Evolutionary conservation across 2,329 filamentous ascomycete species (phyloP), one percentile per base, ranked within the genome.

Genomic region (Colletotrichum aenigma): DNA sequence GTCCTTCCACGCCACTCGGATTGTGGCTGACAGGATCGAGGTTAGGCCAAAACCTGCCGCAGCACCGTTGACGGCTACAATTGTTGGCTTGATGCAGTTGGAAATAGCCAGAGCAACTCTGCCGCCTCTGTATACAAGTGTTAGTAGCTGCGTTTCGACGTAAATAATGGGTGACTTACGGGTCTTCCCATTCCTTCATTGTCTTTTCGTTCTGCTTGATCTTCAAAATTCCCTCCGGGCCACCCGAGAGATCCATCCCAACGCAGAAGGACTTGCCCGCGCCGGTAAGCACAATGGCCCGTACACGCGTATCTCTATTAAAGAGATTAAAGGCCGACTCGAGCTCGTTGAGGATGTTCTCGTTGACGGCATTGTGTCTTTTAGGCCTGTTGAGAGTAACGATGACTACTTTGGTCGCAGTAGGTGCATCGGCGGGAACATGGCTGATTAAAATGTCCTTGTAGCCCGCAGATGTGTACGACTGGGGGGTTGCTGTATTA

Each of bases 121-220:
- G 4, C 70, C 70, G 4, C 70, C 70, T 30, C 86, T 85, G 82
- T 13, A 34, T 2, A 64, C 15, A 12, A 36, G 4, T 7, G 1
- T 26, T 12, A 64, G 13, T 16, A 12, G 18, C 4, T 18, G 16
- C 5, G 8, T 21, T 10, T 36, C 3, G n/a, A 12, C 1, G 15
- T 26, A 7, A 9, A 7, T 7, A 3, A 9, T 7, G 18, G 13
- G 13, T 8, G 3, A 56, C 56, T 62, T 5, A 72, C 70, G 64
- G 34, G 4, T 72, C 70, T 4, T 56, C 61, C 55, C 62, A 72
- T 26, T 30, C 26, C 6, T 66, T 60, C 55, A 48, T 36, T 12
- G 52, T 24, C 24, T 52, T 12, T n/a, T 60, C 26, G 4, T 34
- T 36, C 16, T 34, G 10, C 26, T 72, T 62, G 28, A 73, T 26